Evolutionary conservation across 176 grass and related monocot genomes (phyloP), one percentile per base, ranked within the genome.

Genomic region (Hsuehochloa calcarea): DNA sequence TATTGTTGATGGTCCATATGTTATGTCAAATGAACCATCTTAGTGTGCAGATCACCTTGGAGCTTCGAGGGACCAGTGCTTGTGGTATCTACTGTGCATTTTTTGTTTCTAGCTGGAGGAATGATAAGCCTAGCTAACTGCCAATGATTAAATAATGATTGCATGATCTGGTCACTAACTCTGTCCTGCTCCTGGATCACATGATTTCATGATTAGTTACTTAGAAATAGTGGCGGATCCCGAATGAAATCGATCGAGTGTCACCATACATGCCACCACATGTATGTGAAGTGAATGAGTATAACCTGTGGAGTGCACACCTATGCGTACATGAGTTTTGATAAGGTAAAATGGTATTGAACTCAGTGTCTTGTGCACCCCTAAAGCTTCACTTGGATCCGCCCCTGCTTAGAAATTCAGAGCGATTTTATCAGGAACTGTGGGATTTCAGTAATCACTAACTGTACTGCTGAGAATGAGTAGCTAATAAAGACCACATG

Each of bases 111-210:
- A 62, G 77, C n/a, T 61, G 65, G 8, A 71, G 59, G 49, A 12
- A 73, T 74, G 41, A 35, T 58, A 60, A 39, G 3, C 0, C n/a
- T 5, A 54, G 63, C 22, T n/a, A 63, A 20, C 41, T 10, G 8
- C 16, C 43, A 63, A 34, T 59, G 10, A 75, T 50, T 58, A 38
- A 64, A 51, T 61, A 46, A 11, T n/a, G 23, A 15, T 40, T 69
- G 63, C 11, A 27, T 60, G 17, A 77, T 81, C 6, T 85, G 69
- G 70, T 39, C 61, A 72, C 40, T 45, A 65, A 65, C 19, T 68
- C 22, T 58, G 26, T 11, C 73, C 52, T 75, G n/a, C 35, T 55
- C 70, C 45, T 51, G 16, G 56, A 37, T 62, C 52, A 63, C 41
- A 81, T 61, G 17, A 17, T 8, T 64, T 62, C 64, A 43, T 74